These are phyloP conservation scores for Veloboletus limbatus DNA, from an alignment of 1,284 basidiomycete species.

Conservation along the genomic window DNA sequence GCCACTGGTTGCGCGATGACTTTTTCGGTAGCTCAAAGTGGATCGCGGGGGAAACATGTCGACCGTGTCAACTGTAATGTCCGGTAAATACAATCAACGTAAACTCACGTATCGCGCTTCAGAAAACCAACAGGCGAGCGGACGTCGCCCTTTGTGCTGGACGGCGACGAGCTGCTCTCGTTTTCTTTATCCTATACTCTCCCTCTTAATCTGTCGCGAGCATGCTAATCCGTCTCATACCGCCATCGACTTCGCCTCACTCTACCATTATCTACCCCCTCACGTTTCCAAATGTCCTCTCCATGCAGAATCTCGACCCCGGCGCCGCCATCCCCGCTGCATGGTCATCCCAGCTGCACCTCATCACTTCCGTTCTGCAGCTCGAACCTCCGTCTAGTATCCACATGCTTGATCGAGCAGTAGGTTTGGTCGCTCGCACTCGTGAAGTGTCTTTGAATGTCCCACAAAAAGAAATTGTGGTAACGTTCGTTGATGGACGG, in stretches of 20 bases:
- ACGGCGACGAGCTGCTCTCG: slow-evolving; percentile 24
- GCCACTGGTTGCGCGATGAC: too few species aligned
- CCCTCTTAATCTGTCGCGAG: slow-evolving; percentile 22
- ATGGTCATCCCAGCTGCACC: slow-evolving; percentile 56
- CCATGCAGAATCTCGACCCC: slow-evolving; percentile 40
- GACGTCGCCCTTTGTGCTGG: slow-evolving; percentile 22
- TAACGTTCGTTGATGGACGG: slow-evolving; percentile 56
- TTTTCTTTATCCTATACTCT: slow-evolving; percentile 17
- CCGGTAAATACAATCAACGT: slow-evolving; percentile 25
- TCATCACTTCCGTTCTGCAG: slow-evolving; percentile 48
- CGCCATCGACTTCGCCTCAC: slow-evolving; percentile 45
- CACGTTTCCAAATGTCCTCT: slow-evolving; percentile 52
- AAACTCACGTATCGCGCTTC: slow-evolving; percentile 30
- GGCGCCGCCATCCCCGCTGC: slow-evolving; percentile 43
- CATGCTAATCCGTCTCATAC: slow-evolving; percentile 68
- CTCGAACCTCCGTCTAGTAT: slow-evolving; percentile 55
- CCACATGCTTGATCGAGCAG: slow-evolving; percentile 65
- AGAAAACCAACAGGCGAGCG: slow-evolving; percentile 30
- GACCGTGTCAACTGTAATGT: too few species aligned
- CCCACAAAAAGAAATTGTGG: slow-evolving; percentile 42
- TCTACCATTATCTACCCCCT: slow-evolving; percentile 73
- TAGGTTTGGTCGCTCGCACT: slow-evolving; percentile 53
- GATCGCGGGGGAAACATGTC: too few species aligned
- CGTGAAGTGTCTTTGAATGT: slow-evolving; percentile 62
- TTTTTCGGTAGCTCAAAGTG: too few species aligned